These are phyloP conservation scores for Polymyxa betae DNA, from an alignment of 208 protist species.

Conservation along the genomic window DNA sequence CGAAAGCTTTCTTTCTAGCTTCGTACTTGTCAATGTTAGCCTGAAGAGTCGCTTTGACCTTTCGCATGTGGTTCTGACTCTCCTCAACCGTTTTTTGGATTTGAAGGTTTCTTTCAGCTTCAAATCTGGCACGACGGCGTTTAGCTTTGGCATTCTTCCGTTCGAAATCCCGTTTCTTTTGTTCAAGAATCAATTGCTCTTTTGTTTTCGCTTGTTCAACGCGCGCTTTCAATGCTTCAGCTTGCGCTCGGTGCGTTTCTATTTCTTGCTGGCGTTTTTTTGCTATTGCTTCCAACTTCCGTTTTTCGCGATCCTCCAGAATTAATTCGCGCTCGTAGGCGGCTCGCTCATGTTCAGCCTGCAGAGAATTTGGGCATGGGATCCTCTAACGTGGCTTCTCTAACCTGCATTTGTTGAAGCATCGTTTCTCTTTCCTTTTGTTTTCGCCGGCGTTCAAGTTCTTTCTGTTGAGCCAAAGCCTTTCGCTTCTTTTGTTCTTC, in stretches of 20 bases:
- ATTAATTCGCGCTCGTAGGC: background rate
- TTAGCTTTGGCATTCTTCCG: background rate
- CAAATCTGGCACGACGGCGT: background rate
- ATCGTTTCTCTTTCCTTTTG: background rate
- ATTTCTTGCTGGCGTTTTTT: background rate
- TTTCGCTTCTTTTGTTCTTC: background rate
- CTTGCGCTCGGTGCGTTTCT: background rate
- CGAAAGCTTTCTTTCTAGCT: background rate
- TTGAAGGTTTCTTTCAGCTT: background rate
- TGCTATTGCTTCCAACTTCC: background rate
- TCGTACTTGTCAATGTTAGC: background rate
- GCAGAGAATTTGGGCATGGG: background rate
- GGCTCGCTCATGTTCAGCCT: background rate
- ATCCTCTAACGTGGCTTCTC: background rate
- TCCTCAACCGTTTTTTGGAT: background rate
- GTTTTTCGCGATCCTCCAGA: background rate
- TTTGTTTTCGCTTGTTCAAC: background rate
- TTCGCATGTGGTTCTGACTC: background rate
- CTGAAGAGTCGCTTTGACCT: background rate
- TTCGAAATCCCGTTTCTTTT: background rate
- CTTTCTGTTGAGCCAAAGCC: background rate
- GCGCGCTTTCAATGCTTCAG: background rate
- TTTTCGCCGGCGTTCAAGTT: background rate
- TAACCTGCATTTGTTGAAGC: background rate
- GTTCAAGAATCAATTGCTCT: background rate